Conservation (phyloP, 345 rosid species). For the Aethionema arabicum region DNA sequence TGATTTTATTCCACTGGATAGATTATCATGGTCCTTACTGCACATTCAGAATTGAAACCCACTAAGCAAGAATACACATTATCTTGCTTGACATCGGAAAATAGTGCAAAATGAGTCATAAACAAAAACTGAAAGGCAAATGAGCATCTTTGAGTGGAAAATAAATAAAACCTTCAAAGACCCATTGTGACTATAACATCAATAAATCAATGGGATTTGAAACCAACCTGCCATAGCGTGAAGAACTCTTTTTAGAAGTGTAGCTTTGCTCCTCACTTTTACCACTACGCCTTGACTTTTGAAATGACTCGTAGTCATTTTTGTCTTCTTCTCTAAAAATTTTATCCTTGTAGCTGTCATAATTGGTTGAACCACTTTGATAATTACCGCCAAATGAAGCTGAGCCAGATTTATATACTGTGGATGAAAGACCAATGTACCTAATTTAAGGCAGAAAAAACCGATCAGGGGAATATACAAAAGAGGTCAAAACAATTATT, state of each 20-base stretch:
- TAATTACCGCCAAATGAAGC: conserved; percentile 60
- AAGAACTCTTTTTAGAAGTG: conserved; percentile 44
- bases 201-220: conserved; percentile 21
- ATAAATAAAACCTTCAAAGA: not conserved
- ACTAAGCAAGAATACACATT: conserved; percentile 20
- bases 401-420: conserved; percentile 71
- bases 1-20: conserved; percentile 44
- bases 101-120: conserved; percentile 5
- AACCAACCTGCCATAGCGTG: conserved; percentile 56
- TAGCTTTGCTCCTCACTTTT: conserved; percentile 45
- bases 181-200: not conserved
- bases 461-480: not conserved
- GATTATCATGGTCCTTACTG: conserved; percentile 65
- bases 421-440: conserved; percentile 91
- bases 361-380: conserved; percentile 51
- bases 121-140: conserved; percentile 1
- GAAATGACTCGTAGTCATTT: conserved; percentile 52
- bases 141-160: not conserved
- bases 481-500: not conserved
- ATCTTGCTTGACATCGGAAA: not conserved
- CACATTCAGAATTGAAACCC: conserved; percentile 30
- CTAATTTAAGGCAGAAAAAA: conserved; percentile 38
- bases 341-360: conserved; percentile 51
- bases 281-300: conserved; percentile 48
- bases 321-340: conserved; percentile 48